Conservation (phyloP, 2,329 filamentous ascomycete species). For the Podosphaera fusca region DNA sequence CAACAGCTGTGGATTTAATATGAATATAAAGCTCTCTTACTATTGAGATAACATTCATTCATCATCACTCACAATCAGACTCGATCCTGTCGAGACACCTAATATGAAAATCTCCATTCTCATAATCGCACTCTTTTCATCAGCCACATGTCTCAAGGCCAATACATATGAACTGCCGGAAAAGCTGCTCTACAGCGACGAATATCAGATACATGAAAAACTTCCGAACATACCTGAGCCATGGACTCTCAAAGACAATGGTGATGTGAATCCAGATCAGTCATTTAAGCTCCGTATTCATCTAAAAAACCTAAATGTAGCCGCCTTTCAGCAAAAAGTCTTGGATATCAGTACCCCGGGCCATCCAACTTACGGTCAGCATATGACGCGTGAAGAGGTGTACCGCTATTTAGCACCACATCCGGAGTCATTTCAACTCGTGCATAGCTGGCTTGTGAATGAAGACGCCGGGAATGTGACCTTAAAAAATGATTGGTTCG, state of each 20-base stretch:
- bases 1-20: background rate
- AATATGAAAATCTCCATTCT: background rate
- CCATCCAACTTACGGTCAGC: conserved; percentile 24
- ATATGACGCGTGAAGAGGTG: conserved; percentile 22
- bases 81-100: too few species aligned
- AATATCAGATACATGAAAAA: conserved; percentile 5
- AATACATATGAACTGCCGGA: background rate
- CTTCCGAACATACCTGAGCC: conserved; percentile 2
- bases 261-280: conserved; percentile 2
- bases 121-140: background rate
- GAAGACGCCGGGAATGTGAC: conserved; percentile 17
- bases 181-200: background rate
- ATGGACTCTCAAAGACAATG: conserved; percentile 3
- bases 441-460: conserved; percentile 22
- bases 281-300: conserved; percentile 10
- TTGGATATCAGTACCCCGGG: conserved; percentile 23
- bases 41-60: background rate
- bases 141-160: background rate
- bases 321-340: conserved; percentile 13
- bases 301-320: conserved; percentile 11
- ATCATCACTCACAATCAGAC: too few species aligned
- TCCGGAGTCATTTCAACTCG: conserved; percentile 17
- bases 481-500: conserved; percentile 29
- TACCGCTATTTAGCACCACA: conserved; percentile 21
- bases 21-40: background rate